Evolutionary conservation across 2,329 filamentous ascomycete species (phyloP), one percentile per base, ranked within the genome.

Genomic region (Aspergillus felis): DNA sequence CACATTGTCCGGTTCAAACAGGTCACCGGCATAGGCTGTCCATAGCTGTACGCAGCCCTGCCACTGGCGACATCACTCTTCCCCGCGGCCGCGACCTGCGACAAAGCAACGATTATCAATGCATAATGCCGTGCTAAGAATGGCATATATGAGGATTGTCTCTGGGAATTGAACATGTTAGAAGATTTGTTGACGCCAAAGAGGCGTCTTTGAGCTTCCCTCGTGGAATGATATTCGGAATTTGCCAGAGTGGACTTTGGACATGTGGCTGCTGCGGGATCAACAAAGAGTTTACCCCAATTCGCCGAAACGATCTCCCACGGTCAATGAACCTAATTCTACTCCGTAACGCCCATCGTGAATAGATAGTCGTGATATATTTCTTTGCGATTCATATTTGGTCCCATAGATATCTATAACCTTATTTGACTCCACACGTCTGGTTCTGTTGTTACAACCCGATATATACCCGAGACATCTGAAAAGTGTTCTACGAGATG

Each of bases 1-100:
- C 66, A 90, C 87, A 86, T 83, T 73, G 85, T 89, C 59, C 88
- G 82, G 68, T 89, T 88, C 79, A 91, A 83, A 77, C 88, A 91
- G 68, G 87, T 87, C 22, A 91, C 86, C 41, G 82, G 80, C 59
- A 91, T 87, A 10, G 83, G 74, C 14, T 87, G 86, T 64, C 86
- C 86, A 68, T 87, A 67, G 49, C 60, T 68, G 63, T 78, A 79
- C 50, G 73, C 74, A 48, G 60, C 62, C 32, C 61, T 61, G 50
- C 46, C 50, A 55, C 57, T 66, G 55, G 53, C 61, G 55, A 56
- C 57, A 42, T 50, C 54, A 28, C 54, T 65, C 55, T 63, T 66
- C 60, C 65, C 70, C 60, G 65, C 62, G 22, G 64, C 63, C 24
- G 58, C 61, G 42, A 56, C 55, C 52, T 63, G 66, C 59, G 58